Base-by-base conservation (phyloP, 768 basidiomycete genomes). In the Floccularia luteovirens region DNA sequence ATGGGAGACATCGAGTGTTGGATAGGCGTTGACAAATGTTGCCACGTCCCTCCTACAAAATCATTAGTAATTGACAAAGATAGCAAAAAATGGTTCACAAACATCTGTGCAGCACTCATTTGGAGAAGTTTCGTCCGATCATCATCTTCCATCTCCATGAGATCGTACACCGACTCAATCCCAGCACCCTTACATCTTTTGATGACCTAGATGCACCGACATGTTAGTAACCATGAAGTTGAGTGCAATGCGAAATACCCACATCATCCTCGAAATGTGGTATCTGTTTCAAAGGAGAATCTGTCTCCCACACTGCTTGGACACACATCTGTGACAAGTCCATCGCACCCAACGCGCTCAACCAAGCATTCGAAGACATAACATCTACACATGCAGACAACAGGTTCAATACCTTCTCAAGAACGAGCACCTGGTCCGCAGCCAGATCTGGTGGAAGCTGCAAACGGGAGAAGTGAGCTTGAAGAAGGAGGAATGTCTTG, bases 291-390 rank as follows among this genome's bases (percentile, higher is more conserved):
- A 98, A 62, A 0, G 93, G 92, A 25, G 89, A 91, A 59, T 99
- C 96, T 7, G 81, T 84, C 56, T 99, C 94, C 96, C 96, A 98
- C 62, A 94, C 81, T 0, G 87, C 91, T 59, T 98, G 96, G 3
- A 97, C 90, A 60, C 90, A 93, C 94, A 98, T 98, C 60, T 98
- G 96, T 6, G 89, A 89, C 34, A 98, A 62, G 60, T 99, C 94
- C 96, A 98, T 98, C 0, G 93, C 93, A 23, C 91, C 88, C 17
- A 97, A 63, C 0, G 94, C 96, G 53, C 81, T 93, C 51, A 98
- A 61, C 86, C 86, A 94, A 1, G 88, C 91, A 53, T 96, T 97
- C 24, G 90, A 92, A 2, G 90, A 92, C 90, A 98, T 92, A 42
- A 98, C 94, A 54, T 97, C 93, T 23, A 98, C 92, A 52, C 90